Conservation (phyloP, 1,139 yeast species). For the Yamadazyma atlantica region DNA sequence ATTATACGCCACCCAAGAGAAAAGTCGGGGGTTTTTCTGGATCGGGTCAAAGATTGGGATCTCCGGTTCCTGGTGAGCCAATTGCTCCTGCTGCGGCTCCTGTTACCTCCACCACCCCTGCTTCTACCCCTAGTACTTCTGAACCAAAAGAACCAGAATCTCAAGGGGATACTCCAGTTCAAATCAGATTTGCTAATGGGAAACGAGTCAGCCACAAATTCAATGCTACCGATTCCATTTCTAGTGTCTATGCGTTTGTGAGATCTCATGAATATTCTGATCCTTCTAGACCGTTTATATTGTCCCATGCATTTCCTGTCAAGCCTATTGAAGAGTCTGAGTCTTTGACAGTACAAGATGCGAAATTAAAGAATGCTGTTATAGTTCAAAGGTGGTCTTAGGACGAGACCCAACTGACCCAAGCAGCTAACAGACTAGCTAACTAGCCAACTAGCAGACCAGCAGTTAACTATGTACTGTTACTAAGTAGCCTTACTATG, state of each 20-base stretch:
- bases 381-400: constrained; percentile 80
- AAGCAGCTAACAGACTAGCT: no score
- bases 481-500: no score
- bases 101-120: constrained; percentile 13
- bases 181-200: constrained; percentile 85
- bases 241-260: constrained; percentile 69
- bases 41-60: constrained; percentile 84
- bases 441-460: no score
- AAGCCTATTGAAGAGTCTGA: constrained; percentile 60
- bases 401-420: no score
- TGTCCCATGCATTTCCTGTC: constrained; percentile 85
- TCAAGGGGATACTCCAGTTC: constrained; percentile 72
- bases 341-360: constrained; percentile 61
- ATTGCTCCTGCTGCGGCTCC: constrained; percentile 19
- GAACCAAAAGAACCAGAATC: constrained; percentile 2
- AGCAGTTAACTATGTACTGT: no score
- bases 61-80: constrained; percentile 77
- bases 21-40: constrained; percentile 75
- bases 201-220: constrained; percentile 65
- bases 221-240: constrained; percentile 64
- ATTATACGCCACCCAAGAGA: constrained; percentile 71
- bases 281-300: constrained; percentile 53
- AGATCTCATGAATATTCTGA: constrained; percentile 41
- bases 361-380: constrained; percentile 81
- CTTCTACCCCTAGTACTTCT: background rate